Evolutionary conservation across 495 filamentous ascomycete genomes (phyloP), one percentile per base, ranked within the genome.

Genomic region (Neurospora hispaniola): DNA sequence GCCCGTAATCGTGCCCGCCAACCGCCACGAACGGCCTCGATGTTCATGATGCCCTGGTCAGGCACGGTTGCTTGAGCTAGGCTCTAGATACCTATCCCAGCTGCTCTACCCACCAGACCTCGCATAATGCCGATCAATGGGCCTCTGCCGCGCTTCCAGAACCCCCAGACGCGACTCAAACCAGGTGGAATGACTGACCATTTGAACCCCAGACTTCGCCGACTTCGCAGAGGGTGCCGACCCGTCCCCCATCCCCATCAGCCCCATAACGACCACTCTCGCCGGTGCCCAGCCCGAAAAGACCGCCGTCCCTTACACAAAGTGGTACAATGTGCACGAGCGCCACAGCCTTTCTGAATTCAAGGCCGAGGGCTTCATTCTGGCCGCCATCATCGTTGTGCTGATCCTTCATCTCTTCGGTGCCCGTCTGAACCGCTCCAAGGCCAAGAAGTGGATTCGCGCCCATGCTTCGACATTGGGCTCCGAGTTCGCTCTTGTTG

Each of bases 271-370:
- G 44, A 76, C 80, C 59, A 73, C 79, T 42, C 71, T 81, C 27
- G 79, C 82, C 68, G 85, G 83, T 69, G 81, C 84, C 40, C 79
- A 84, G 70, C 83, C 85, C 75, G 83, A 85, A 42, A 82, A 87
- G 70, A 86, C 85, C 70, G 76, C 80, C 42, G 81, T 80, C 38
- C 89, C 92, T 14, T 97, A 92, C 81, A 97, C 96, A 59, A 93
- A 93, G 84, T 98, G 96, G 96, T 99, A 98, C 84, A 92, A 93
- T 43, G 85, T 99, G 40, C 96, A 95, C 88, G 94, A 99, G 87
- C 93, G 96, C 75, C 87, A 92, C 75, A 88, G 87, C 12, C 84
- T 90, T 69, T 83, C 82, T 74, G 96, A 99, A 78, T 99, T 99
- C 86, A 88, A 90, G 81, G 86, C 90, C 78, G 96, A 99, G 84